Base-by-base conservation (phyloP, 176 grass and related monocot species). In the Thinopyrum elongatum region DNA sequence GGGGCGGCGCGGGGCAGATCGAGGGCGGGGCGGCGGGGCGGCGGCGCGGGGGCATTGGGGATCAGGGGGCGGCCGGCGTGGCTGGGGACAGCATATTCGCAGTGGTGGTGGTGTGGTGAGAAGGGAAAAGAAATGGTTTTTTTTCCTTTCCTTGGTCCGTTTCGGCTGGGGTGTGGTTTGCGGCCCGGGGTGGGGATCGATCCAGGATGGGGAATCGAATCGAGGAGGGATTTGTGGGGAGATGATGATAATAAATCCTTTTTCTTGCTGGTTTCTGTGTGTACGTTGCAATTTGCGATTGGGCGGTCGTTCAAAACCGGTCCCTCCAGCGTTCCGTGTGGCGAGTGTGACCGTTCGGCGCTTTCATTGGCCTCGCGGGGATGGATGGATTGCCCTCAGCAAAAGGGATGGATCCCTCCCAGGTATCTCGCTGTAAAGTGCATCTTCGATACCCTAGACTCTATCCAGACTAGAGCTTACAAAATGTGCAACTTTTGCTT, bases 61-160 rank as follows among this genome's bases (percentile, higher is more conserved):
- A 65, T 88, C 86, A 91, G 82, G 86, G 82, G 76, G 90, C 77
- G 86, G 90, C 90, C 90, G 86, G 82, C 90, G 90, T 29, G 90
- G 90, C 90, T 91, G 86, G 86, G 41, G 86, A 70, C 81, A 91
- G 69, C 89, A 87, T 91, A 84, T 91, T 83, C 89, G 79, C 35
- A 59, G 35, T 26, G 29, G 46, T 36, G 81, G 83, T 28, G 88
- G 71, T 65, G 89, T 79, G 75, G 84, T 64, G 22, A 90, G 75
- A 87, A 60, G 53, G 33, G 27, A 79, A 67, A 86, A 78, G 36
- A 83, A 90, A 84, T 22, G 72, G 2, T 64, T 38, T 53, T 13
- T 25, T 16, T 8, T 4, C 19, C 3, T 11, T 13, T 13, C 36
- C 17, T 74, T 19, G 82, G 46, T 66, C 19, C 53, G 53, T 57